A percentile compares a stretch with the other conserved stretches of the same genome.
Conservation (phyloP, 768 basidiomycete species). For the Hygrophorus russula region DNA sequence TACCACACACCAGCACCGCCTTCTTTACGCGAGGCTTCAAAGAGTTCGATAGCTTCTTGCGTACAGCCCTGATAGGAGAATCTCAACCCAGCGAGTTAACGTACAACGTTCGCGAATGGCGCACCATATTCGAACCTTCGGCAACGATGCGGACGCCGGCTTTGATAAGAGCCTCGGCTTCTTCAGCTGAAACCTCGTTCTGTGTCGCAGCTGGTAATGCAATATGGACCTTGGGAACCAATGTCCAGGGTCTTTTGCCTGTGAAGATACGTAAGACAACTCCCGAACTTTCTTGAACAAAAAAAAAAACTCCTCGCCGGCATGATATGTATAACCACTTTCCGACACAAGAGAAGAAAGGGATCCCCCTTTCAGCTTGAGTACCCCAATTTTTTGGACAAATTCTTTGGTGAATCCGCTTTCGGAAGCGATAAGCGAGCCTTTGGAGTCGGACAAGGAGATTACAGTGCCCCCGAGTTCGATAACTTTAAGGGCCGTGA, state of each 20-base stretch:
- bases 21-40: conserved; percentile 48
- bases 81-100: background rate
- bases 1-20: conserved; percentile 49
- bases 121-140: conserved; percentile 65
- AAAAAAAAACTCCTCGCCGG: conserved; percentile 19
- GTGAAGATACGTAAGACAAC: conserved; percentile 6
- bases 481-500: conserved; percentile 66
- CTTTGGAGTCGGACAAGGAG: conserved; percentile 68
- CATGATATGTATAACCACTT: conserved; percentile 36
- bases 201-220: conserved; percentile 64
- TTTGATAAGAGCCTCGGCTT: conserved; percentile 58
- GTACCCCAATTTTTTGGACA: conserved; percentile 36
- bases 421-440: conserved; percentile 42
- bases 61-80: conserved; percentile 41
- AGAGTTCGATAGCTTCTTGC: conserved; percentile 59
- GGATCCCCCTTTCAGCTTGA: conserved; percentile 44
- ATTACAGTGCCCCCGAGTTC: conserved; percentile 64
- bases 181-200: conserved; percentile 58
- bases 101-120: background rate
- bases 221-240: conserved; percentile 51
- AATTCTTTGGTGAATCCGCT: conserved; percentile 48
- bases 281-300: conserved; percentile 2
- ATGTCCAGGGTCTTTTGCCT: conserved; percentile 58
- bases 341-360: conserved; percentile 26
- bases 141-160: conserved; percentile 63